Base-by-base conservation (phyloP, 2,329 filamentous ascomycete species). In the Ophiostoma tasmaniense region DNA sequence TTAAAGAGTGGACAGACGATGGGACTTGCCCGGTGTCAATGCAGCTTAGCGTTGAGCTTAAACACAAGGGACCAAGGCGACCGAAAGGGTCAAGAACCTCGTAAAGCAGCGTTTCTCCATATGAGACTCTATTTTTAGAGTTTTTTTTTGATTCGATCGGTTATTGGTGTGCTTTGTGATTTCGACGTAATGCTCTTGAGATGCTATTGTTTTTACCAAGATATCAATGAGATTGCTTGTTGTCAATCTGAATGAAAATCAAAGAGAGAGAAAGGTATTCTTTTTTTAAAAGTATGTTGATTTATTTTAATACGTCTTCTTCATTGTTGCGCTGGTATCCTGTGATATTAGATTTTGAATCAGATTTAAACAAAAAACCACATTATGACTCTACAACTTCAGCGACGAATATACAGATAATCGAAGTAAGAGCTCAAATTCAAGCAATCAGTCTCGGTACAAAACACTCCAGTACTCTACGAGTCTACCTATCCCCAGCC, bases 31-130 rank as follows among this genome's bases (percentile, higher is more conserved):
- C 17, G 50, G 50, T 28, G 10, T 55, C n/a, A 61, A 61, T 61
- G 25, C 25, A 33, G 55, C 6, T 25, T 61, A 61, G 55, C 55
- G 55, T 61, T 61, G 55, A 61, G 55, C 55, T 61, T 61, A 61
- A 61, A 30, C 14, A 14, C 25, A 33, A 33, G 50, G 50, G 55
- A 61, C 55, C n/a, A 59, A 28, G 52, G 10, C n/a, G 50, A 14
- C n/a, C 55, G 33, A 61, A 61, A 30, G 55, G 55, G 55, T 20
- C 25, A 61, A 61, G 55, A 17, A 30, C 55, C 25, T 61, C 25
- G 28, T 61, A 30, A 61, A 30, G 55, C 17, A 20, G 55, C 25
- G 28, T 61, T 61, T 61, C 55, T 61, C 55, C 55, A 61, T 22
- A 61, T 25, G 55, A 33, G 3, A n/a, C 55, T 33, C 55, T 61